A percentile compares a stretch with the other conserved stretches of the same genome.
Evolutionary conservation across 2,329 filamentous ascomycete species (phyloP).

Genomic region (Sarocladium kiliense): DNA sequence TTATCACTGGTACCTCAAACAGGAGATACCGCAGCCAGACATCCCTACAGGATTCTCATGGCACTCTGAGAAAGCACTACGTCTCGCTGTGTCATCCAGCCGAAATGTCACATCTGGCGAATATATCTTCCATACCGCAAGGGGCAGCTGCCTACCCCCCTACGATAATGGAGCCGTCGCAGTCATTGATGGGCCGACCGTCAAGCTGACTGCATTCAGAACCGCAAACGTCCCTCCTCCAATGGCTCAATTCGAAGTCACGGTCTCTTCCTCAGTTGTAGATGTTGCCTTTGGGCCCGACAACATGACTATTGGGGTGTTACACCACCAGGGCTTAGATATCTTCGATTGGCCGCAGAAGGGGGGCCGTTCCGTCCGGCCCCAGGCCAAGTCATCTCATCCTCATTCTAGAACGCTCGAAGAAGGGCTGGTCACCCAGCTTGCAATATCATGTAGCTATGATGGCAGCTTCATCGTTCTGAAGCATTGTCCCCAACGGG

Average conservation of each 20-base stretch:
- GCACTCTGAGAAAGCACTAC: conserved; percentile 82
- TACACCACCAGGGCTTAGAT: conserved; percentile 62
- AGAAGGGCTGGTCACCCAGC: conserved; percentile 17
- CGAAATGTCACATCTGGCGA: conserved; percentile 54
- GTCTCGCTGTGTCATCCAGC: conserved; percentile 52
- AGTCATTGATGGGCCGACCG: conserved; percentile 72
- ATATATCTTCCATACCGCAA: conserved; percentile 61
- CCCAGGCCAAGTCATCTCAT: conserved; percentile 30
- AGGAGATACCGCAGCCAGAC: conserved; percentile 59
- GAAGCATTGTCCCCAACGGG: conserved; percentile 21
- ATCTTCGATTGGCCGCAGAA: conserved; percentile 66
- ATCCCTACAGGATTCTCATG: conserved; percentile 48
- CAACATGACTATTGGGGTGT: conserved; percentile 62
- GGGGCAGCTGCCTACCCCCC: conserved; percentile 65
- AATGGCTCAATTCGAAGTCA: conserved; percentile 77
- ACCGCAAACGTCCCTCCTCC: conserved; percentile 85
- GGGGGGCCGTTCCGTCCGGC: conserved; percentile 42
- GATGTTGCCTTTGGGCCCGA: conserved; percentile 70
- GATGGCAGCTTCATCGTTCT: conserved; percentile 25
- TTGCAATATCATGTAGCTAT: conserved; percentile 27
- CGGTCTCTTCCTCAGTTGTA: conserved; percentile 55
- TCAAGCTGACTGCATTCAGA: conserved; percentile 83
- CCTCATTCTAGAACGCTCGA: neutral
- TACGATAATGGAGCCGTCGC: conserved; percentile 74
- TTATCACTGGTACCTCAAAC: conserved; percentile 97